Percentiles rank a stretch among this genome's conserved stretches.
Conservation (phyloP, 352 stramenopile genomes). For the Globisporangium perplexum region DNA sequence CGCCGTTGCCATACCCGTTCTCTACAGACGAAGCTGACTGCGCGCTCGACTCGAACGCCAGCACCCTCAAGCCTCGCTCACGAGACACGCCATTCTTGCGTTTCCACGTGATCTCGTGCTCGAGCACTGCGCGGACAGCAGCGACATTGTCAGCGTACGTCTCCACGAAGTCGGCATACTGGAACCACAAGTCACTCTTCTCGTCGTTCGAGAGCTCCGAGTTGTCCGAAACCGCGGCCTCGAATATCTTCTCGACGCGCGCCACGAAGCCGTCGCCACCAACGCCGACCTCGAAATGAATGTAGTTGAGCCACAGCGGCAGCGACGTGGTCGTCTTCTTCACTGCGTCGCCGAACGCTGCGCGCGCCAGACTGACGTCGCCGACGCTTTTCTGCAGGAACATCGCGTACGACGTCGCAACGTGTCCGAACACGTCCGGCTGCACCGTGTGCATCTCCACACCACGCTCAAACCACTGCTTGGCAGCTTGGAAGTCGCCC, state of each 20-base stretch:
- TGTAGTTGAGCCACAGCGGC: constrained; percentile 59
- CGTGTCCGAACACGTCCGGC: constrained; percentile 35
- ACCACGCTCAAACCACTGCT: constrained; percentile 47
- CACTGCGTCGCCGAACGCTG: constrained; percentile 36
- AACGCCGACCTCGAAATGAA: constrained; percentile 60
- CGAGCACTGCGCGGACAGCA: constrained; percentile 43
- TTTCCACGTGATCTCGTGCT: constrained; percentile 59
- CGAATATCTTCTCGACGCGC: constrained; percentile 37
- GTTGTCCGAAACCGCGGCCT: constrained; percentile 42
- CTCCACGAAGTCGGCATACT: constrained; percentile 73
- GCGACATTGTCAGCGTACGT: constrained; percentile 36
- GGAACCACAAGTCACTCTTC: constrained; percentile 79
- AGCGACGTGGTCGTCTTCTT: constrained; percentile 38
- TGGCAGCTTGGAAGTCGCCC: constrained; percentile 39
- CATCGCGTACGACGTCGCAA: constrained; percentile 51
- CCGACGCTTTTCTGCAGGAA: constrained; percentile 47
- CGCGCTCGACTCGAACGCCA: constrained; percentile 34
- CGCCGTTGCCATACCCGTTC: constrained; percentile 24
- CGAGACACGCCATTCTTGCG: constrained; percentile 51
- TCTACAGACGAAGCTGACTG: not conserved
- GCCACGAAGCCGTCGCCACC: constrained; percentile 25
- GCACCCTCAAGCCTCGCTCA: constrained; percentile 49
- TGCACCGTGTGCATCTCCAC: constrained; percentile 37
- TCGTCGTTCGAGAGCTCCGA: constrained; percentile 52
- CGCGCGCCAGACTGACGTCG: constrained; percentile 32